Percentiles rank a stretch among this genome's conserved stretches.
These are phyloP conservation scores for Agrostemma githago DNA, from an alignment of 148 eudicot genomes.

Conservation along the genomic window DNA sequence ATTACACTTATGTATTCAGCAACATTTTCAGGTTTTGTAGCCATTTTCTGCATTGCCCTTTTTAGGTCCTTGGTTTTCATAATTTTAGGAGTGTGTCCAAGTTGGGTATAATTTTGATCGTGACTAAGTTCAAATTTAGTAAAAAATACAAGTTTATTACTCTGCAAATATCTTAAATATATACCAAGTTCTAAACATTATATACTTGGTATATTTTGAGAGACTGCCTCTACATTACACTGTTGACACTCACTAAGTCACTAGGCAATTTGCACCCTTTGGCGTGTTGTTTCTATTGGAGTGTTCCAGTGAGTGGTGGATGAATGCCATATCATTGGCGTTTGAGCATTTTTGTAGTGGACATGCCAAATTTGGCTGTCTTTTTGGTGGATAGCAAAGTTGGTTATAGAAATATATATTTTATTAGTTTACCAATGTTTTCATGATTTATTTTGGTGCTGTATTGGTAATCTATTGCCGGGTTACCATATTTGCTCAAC, in stretches of 20 bases:
- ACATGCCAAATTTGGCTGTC: background rate
- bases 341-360: background rate
- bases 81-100: too few species aligned
- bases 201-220: background rate
- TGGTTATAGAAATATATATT: too few species aligned
- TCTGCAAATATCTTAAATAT: background rate
- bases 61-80: background rate
- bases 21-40: background rate
- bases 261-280: background rate
- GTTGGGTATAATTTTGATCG: background rate
- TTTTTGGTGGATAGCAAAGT: background rate
- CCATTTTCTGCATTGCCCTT: background rate
- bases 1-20: background rate
- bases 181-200: background rate
- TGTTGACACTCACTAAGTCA: too few species aligned
- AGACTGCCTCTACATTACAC: background rate
- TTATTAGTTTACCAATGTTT: background rate
- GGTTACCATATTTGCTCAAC: background rate
- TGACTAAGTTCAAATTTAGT: background rate
- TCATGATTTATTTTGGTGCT: background rate
- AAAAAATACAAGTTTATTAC: background rate
- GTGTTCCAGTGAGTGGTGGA: background rate
- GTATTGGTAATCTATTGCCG: background rate
- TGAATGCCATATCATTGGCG: background rate
- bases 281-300: background rate